These are phyloP conservation scores for Hemisphaericaspora lyxosophila DNA, from an alignment of 1,139 yeast species.

Conservation along the genomic window DNA sequence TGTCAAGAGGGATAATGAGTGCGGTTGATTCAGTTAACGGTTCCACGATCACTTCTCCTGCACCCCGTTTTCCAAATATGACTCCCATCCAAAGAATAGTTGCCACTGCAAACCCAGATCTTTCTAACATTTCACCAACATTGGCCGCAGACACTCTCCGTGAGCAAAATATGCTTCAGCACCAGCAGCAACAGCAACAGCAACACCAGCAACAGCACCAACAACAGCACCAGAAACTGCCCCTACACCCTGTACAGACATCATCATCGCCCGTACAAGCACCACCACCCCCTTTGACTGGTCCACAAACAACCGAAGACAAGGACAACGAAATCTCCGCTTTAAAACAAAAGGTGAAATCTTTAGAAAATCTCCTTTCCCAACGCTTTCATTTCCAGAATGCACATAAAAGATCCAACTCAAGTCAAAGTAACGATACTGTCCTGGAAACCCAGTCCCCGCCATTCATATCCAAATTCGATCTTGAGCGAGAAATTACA, in stretches of 20 bases:
- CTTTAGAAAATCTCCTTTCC: conserved; percentile 21
- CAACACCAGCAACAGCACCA: background rate
- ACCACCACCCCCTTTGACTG: background rate
- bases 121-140: background rate
- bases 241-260: no score
- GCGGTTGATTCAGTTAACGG: conserved; percentile 1
- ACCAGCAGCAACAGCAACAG: background rate
- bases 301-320: background rate
- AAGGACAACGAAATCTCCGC: conserved; percentile 16
- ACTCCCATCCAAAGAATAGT: background rate
- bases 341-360: conserved; percentile 22
- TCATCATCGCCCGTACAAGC: background rate
- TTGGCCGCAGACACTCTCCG: no score
- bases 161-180: no score
- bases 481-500: conserved; percentile 38
- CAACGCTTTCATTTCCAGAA: conserved; percentile 8
- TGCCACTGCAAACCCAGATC: background rate
- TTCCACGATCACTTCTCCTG: conserved; percentile 3
- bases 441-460: conserved; percentile 22
- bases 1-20: conserved; percentile 2
- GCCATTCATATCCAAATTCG: conserved; percentile 30
- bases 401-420: conserved; percentile 3
- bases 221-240: background rate
- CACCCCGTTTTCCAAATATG: background rate
- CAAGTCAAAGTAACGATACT: conserved; percentile 6